phyloP scores from a whole-genome alignment of 306 rosid genomes.

The Urtica urens region DNA sequence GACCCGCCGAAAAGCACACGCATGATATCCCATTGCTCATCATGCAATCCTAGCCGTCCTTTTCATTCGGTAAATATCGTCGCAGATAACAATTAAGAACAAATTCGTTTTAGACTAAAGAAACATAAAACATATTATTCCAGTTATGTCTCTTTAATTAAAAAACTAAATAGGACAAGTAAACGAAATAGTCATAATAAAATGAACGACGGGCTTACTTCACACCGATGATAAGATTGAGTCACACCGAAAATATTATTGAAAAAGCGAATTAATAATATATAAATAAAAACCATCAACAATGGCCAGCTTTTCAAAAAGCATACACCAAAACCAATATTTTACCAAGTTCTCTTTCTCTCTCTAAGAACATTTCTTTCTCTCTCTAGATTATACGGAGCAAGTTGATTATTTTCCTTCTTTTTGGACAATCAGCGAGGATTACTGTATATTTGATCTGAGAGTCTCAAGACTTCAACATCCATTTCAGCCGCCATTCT shows the following conservation, averaged over 20 bases:
- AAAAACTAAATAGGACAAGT: too few species aligned
- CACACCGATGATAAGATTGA: too few species aligned
- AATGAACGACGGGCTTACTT: too few species aligned
- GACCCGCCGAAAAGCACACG: constrained; percentile 39
- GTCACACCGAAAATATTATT: not conserved
- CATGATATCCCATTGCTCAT: constrained; percentile 12
- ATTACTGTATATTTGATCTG: constrained; percentile 35
- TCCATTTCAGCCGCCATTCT: not conserved
- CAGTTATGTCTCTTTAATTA: too few species aligned
- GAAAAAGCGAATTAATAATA: not conserved
- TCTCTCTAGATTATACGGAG: not conserved
- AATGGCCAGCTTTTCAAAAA: constrained; percentile 27
- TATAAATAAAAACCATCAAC: not conserved
- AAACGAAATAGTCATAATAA: too few species aligned
- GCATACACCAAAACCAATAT: constrained; percentile 27
- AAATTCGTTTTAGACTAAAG: too few species aligned
- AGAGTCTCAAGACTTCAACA: constrained; percentile 24
- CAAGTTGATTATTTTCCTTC: not conserved
- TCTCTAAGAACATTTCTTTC: not conserved
- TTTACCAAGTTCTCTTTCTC: constrained; percentile 23
- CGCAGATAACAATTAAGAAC: too few species aligned
- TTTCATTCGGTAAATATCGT: constrained; percentile 1
- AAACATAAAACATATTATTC: too few species aligned
- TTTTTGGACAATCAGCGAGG: constrained; percentile 19
- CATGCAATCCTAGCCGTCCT: constrained; percentile 12